Base-by-base conservation (phyloP, 1,284 basidiomycete genomes). In the Mycosarcoma mackinlayi region DNA sequence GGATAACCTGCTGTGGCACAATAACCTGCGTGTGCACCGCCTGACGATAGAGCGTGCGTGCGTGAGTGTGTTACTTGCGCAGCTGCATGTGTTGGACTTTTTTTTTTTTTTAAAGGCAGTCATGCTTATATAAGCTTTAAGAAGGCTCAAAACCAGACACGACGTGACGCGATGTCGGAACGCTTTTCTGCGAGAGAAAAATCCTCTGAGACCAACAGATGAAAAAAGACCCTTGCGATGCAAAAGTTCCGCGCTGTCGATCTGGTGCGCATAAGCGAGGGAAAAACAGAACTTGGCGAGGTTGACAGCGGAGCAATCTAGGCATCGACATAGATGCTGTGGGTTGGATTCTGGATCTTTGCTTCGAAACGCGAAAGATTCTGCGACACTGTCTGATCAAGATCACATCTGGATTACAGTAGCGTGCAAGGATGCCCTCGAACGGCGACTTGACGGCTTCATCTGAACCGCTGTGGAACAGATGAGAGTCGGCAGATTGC, bases 71-170 rank as follows among this genome's bases (percentile, higher is more conserved):
- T 51, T 51, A 11, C 7, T 38, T 31, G 41, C 10, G 6, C n/a
- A 30, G 19, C 23, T 41, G 21, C 23, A 19, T 9, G 44, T 47
- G 59, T 50, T 62, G 59, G 51, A 41, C 33, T 52, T 6, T 27
- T 9, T 4, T 37, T 4, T 14, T 35, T 14, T 31, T 8, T 8
- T 14, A 11, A 16, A 16, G 13, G 13, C 11, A 35, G 52, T 62
- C 59, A 62, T 51, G 52, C 28, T 62, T 62, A 62, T 28, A 25
- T 61, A 53, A 60, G 19, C 11, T 18, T n/a, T n/a, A n/a, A n/a
- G n/a, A n/a, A 19, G 14, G 5, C 7, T 23, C 48, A 39, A 18
- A 25, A 7, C 39, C n/a, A 25, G 21, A 16, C 24, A n/a, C 38
- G 23, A 9, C 27, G 41, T 16, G 19, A 13, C 21, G n/a, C 42